phyloP scores from a whole-genome alignment of 495 filamentous ascomycete species.

The Podospora appendiculata region DNA sequence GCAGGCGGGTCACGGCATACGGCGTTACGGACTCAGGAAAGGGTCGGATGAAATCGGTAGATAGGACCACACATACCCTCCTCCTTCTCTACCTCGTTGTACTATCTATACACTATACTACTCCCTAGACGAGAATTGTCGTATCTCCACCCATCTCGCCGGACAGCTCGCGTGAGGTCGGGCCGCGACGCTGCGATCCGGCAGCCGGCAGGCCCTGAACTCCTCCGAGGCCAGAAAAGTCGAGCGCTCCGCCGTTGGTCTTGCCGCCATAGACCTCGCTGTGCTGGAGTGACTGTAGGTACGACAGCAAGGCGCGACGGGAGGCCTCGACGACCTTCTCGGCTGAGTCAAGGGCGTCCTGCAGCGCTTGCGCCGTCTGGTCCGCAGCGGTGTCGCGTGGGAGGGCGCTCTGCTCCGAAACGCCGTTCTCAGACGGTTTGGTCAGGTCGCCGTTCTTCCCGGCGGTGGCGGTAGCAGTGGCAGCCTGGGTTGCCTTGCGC shows the following conservation, averaged over 20 bases:
- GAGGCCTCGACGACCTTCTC: conserved; percentile 32
- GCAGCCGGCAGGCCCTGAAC: conserved; percentile 7
- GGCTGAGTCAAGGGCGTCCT: conserved; percentile 27
- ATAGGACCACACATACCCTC: too few species aligned
- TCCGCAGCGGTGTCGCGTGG: conserved; percentile 3
- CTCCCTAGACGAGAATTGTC: neutral
- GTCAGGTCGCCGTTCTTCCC: neutral
- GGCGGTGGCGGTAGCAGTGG: neutral
- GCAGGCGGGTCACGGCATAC: too few species aligned
- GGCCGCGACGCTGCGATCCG: conserved; percentile 24
- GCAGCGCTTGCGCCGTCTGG: conserved; percentile 21
- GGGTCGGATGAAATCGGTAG: too few species aligned
- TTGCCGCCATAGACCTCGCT: too few species aligned
- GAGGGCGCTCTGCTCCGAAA: too few species aligned
- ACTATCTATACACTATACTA: neutral
- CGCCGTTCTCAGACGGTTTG: conserved; percentile 4
- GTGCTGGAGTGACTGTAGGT: conserved; percentile 7
- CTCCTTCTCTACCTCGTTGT: neutral
- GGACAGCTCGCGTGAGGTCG: conserved; percentile 41
- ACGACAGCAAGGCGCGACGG: conserved; percentile 23
- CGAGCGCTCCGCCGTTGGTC: too few species aligned
- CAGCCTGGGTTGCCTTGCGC: conserved; percentile 5
- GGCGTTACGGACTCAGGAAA: too few species aligned
- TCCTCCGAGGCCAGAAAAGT: neutral
- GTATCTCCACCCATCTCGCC: conserved; percentile 52